These are phyloP conservation scores for Alternaria gansuensis DNA, from an alignment of 2,329 filamentous ascomycete genomes.

Conservation along the genomic window DNA sequence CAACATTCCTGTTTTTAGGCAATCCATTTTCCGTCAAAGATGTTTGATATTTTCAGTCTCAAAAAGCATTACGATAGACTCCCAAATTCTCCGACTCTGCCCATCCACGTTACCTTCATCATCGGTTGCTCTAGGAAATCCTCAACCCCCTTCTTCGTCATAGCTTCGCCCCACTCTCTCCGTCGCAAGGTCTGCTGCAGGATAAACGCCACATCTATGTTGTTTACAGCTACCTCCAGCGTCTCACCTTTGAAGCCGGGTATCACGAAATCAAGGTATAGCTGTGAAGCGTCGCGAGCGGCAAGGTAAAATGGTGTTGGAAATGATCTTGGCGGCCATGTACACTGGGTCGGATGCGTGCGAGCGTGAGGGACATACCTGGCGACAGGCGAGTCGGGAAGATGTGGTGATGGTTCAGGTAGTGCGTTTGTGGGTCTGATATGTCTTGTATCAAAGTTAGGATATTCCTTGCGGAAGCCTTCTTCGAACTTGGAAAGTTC, in stretches of 20 bases:
- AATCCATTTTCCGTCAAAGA: background rate
- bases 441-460: background rate
- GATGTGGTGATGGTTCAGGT: background rate
- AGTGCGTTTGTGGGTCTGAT: background rate
- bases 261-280: slow-evolving; percentile 11
- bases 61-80: background rate
- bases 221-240: slow-evolving; percentile 6
- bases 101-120: slow-evolving; percentile 4
- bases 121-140: slow-evolving; percentile 10
- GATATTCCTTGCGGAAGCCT: background rate
- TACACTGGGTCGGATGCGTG: background rate
- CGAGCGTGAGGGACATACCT: background rate
- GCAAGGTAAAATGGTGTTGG: slow-evolving; percentile 12
- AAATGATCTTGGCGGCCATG: background rate
- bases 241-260: slow-evolving; percentile 14
- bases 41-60: background rate
- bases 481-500: slow-evolving; percentile 5
- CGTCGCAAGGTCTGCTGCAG: slow-evolving; percentile 9
- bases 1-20: background rate
- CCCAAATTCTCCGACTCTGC: background rate
- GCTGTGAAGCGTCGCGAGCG: background rate
- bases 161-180: slow-evolving; percentile 8
- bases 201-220: slow-evolving; percentile 15
- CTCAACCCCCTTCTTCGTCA: slow-evolving; percentile 1
- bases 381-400: background rate